phyloP scores from a whole-genome alignment of 257 asterid species.

The Salvia rosmarinus region DNA sequence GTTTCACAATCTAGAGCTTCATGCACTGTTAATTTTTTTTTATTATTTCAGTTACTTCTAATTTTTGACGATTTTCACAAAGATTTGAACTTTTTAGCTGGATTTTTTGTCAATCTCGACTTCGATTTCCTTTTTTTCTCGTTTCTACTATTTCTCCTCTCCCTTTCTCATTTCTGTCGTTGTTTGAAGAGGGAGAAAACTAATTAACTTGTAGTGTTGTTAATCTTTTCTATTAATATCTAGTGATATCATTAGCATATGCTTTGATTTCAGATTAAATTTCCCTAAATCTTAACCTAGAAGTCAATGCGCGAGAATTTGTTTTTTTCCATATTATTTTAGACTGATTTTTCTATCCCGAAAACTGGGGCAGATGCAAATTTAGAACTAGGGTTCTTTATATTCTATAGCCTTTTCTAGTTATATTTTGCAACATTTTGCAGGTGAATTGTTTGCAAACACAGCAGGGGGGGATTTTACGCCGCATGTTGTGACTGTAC shows the following conservation, averaged over 20 bases:
- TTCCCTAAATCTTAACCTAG: not conserved
- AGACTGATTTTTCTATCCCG: not conserved
- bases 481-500: constrained; percentile 80
- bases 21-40: not conserved
- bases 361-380: not conserved
- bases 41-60: no score
- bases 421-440: constrained; percentile 21
- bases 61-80: not conserved
- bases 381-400: constrained; percentile 26
- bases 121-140: not conserved
- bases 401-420: not conserved
- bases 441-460: constrained; percentile 78
- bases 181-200: constrained; percentile 13
- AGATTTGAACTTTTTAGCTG: constrained; percentile 26
- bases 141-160: not conserved
- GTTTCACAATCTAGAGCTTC: not conserved
- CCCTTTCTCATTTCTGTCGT: not conserved
- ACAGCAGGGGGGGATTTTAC: constrained; percentile 90
- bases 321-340: not conserved
- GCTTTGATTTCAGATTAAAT: not conserved
- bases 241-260: not conserved
- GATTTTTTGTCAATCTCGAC: constrained; percentile 2
- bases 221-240: not conserved
- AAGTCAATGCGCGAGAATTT: not conserved
- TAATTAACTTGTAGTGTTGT: not conserved